These are phyloP conservation scores for Davidsoniella eucalypti DNA, from an alignment of 2,329 filamentous ascomycete species.

Conservation along the genomic window DNA sequence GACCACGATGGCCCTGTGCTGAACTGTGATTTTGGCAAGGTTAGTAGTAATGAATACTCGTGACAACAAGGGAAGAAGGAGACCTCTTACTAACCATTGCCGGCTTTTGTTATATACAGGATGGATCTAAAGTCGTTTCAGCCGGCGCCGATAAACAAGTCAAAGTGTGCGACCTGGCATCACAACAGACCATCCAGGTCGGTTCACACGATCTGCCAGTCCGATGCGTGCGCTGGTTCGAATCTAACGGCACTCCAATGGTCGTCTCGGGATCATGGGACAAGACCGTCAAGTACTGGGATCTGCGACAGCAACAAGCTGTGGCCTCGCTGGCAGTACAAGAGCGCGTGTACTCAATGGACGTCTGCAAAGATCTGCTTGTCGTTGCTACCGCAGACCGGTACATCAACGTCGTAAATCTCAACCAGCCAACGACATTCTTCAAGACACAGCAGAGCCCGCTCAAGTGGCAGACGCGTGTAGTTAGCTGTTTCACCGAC, in stretches of 20 bases:
- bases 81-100: neutral
- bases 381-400: constrained; percentile 88
- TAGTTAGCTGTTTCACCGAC: constrained; percentile 88
- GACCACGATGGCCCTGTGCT: constrained; percentile 77
- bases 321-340: constrained; percentile 50
- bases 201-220: constrained; percentile 76
- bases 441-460: constrained; percentile 96
- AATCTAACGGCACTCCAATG: constrained; percentile 56
- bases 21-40: constrained; percentile 74
- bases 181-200: constrained; percentile 51
- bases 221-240: constrained; percentile 61
- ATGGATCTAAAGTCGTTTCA: constrained; percentile 76
- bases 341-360: constrained; percentile 80
- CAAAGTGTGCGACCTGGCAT: constrained; percentile 68
- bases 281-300: constrained; percentile 83
- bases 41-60: constrained; percentile 21
- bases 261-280: constrained; percentile 88
- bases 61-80: neutral
- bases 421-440: constrained; percentile 73
- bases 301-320: constrained; percentile 50
- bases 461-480: constrained; percentile 93
- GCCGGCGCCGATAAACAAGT: constrained; percentile 83
- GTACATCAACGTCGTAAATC: constrained; percentile 89
- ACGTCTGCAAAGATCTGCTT: constrained; percentile 72
- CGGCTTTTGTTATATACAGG: constrained; percentile 32